These are phyloP conservation scores for Xylariaceae sp. DNA, from an alignment of 2,329 filamentous ascomycete species.

Conservation along the genomic window DNA sequence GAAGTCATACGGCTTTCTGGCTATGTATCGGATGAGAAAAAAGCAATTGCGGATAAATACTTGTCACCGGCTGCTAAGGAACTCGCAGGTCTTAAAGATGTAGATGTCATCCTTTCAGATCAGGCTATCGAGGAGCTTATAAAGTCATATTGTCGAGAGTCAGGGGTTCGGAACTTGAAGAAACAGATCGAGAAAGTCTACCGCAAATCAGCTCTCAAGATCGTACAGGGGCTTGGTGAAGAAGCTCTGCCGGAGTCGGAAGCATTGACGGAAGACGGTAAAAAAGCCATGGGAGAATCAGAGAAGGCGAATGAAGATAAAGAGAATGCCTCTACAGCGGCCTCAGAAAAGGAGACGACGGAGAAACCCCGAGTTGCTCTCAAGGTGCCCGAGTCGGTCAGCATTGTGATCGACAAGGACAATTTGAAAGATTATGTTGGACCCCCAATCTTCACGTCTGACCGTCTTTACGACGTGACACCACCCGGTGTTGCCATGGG, in stretches of 20 bases:
- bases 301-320: conserved; percentile 63
- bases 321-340: conserved; percentile 32
- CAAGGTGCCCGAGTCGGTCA: conserved; percentile 79
- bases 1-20: conserved; percentile 94
- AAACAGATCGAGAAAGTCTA: conserved; percentile 99
- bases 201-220: conserved; percentile 93
- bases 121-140: conserved; percentile 94
- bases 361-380: conserved; percentile 71
- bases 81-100: conserved; percentile 81
- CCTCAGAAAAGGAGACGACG: conserved; percentile 59
- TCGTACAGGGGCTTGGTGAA: conserved; percentile 90
- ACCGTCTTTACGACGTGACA: conserved; percentile 89
- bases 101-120: conserved; percentile 80
- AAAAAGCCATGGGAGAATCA: conserved; percentile 67
- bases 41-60: conserved; percentile 93
- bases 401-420: conserved; percentile 80
- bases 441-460: conserved; percentile 90
- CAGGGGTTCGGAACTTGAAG: conserved; percentile 94
- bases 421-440: conserved; percentile 97
- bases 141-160: conserved; percentile 97
- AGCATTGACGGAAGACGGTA: conserved; percentile 80
- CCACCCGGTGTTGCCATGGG: conserved; percentile 97
- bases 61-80: conserved; percentile 93
- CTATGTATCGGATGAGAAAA: conserved; percentile 97
- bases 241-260: conserved; percentile 74